Evolutionary conservation across 768 basidiomycete species (phyloP), one percentile per base, ranked within the genome.

Genomic region (Rhizopogon rudus): DNA sequence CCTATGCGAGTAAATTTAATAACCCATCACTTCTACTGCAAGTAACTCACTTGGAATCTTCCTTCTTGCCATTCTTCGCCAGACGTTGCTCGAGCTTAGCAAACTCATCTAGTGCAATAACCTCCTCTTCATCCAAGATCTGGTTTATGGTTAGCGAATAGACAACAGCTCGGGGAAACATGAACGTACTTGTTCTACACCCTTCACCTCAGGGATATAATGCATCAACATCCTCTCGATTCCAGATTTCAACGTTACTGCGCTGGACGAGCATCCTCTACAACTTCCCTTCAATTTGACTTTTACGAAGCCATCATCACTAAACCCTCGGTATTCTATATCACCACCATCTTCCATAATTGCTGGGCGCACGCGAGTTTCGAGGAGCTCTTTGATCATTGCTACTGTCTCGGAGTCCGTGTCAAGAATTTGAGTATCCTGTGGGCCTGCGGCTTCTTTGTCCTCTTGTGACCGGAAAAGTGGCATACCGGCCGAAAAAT

Each of bases 331-430:
- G 68, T 91, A 99, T 72, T 98, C 96, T 55, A 99, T 94, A 68
- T 98, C 97, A 2, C 97, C 97, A 0, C 97, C 97, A 54, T 99
- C 96, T 69, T 98, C 97, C 91, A 95, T 95, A 57, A 99, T 98
- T 5, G 94, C 91, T 5, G 97, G 97, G 53, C 97, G 76, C 16
- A 99, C 93, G 13, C 97, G 76, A 2, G 95, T 98, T 67, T 98
- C 96, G 49, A 99, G 75, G 40, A 98, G 69, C 67, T 99, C 97
- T 70, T 99, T 99, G 63, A 99, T 94, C 96, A 98, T 99, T 7
- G 93, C 97, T 3, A 99, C 93, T 3, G 93, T 91, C 70, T 98
- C 97, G 20, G 90, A 88, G 68, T 99, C 97, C 3, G 88, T 91
- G 62, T 98, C 96, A 25, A 98, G 73, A 59, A 98, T 96, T 52